Base-by-base conservation (phyloP, 345 rosid genomes). In the Ceriops tagal region DNA sequence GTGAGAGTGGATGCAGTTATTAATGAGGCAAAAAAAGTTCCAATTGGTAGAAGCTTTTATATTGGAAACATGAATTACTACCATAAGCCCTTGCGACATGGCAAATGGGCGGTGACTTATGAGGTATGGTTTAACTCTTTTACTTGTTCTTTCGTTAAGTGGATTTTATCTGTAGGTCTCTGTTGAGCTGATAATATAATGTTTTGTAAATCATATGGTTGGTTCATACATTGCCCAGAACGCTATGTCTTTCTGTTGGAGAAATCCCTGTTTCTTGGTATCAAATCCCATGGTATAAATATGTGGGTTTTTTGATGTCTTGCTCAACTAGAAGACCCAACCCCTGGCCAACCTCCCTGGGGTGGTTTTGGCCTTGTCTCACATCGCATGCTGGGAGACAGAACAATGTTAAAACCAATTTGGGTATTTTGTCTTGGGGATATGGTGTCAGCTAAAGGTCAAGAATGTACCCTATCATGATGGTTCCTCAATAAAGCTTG, bases 81-180 rank as follows among this genome's bases (percentile, higher is more conserved):
- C 81, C 96, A 89, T 69, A 89, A 81, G 81, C 97, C 97, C 74
- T 77, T 93, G 35, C 88, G 98, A 26, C 46, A 86, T 4, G 98
- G 98, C 55, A 93, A 93, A 91, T 93, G 98, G 98, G 96, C 92
- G 27, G 98, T 91, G 72, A 87, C 92, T n/a, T 87, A 89, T 57
- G 96, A 93, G 96, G 98, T 93, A 87, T 32, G 67, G 24, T 9
- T 32, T 8, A 31, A 21, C 31, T 28, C 39, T 20, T 3, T 53
- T 64, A 35, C 19, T 26, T 13, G n/a, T 13, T 52, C 58, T 35
- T 30, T 20, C 32, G 49, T 59, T 28, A 28, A 26, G 24, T 19
- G 35, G 13, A 34, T 66, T 22, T 13, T 22, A 63, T 63, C 21
- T 9, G 35, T 52, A 52, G 19, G 58, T 52, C 21, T 13, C 8